Conservation (phyloP, 257 asterid species). For the Solanum piurae region DNA sequence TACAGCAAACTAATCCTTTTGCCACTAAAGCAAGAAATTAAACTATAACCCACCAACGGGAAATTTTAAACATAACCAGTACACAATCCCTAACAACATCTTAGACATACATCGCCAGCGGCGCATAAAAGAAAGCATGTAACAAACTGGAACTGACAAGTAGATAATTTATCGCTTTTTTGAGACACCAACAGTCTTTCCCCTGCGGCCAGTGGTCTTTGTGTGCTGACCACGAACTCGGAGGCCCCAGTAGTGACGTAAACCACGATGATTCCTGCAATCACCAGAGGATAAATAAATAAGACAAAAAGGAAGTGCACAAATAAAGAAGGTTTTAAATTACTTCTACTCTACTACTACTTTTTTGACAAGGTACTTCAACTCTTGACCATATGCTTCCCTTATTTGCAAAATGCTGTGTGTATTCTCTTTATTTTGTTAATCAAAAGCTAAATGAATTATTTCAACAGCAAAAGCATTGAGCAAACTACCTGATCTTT, state of each 20-base stretch:
- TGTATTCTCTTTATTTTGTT: not conserved
- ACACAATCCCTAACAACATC: not conserved
- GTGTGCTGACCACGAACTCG: slow-evolving; percentile 9
- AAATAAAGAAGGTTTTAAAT: not conserved
- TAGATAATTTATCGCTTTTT: not conserved
- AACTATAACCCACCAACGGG: not conserved
- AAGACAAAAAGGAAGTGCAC: not conserved
- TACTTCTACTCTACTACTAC: not conserved
- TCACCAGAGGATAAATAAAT: not conserved
- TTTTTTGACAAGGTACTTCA: not conserved
- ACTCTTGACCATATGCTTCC: not conserved
- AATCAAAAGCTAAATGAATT: not conserved
- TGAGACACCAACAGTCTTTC: slow-evolving; percentile 4
- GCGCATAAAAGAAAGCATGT: not conserved
- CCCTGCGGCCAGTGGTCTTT: slow-evolving; percentile 1
- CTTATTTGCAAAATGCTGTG: not conserved
- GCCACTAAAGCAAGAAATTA: not conserved
- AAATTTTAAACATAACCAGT: not conserved
- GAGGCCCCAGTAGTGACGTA: slow-evolving; percentile 10
- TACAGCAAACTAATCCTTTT: not conserved
- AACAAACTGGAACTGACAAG: not conserved
- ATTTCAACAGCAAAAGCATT: not conserved
- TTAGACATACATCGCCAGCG: not conserved
- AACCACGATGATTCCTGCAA: slow-evolving; percentile 5
- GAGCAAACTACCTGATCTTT: not conserved